phyloP scores from a whole-genome alignment of 352 stramenopile genomes.

The Phytophthora uliginosa region DNA sequence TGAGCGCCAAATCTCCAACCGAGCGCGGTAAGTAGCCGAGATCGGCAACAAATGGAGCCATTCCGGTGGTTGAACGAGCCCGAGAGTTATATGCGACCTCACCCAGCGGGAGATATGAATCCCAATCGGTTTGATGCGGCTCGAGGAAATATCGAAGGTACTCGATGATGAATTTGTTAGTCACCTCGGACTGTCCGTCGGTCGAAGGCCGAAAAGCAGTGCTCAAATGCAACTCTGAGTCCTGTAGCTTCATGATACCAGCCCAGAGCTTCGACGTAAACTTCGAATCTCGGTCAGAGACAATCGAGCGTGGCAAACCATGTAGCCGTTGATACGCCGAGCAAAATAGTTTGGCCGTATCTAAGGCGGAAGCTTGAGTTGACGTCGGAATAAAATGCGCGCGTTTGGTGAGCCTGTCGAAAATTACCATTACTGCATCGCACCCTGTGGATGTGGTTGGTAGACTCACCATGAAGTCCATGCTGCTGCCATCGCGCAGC shows the following conservation, averaged over 20 bases:
- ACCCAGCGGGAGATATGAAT: not conserved
- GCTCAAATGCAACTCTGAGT: not conserved
- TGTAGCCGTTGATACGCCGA: constrained; percentile 1
- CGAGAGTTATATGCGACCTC: constrained; percentile 21
- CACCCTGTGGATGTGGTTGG: not conserved
- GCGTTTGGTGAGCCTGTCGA: constrained; percentile 21
- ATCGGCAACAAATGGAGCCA: constrained; percentile 1
- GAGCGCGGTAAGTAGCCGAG: constrained; percentile 18
- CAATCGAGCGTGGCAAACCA: not conserved
- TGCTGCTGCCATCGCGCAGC: not conserved
- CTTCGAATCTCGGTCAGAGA: not conserved
- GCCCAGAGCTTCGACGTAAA: not conserved
- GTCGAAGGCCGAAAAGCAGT: not conserved
- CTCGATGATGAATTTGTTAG: not conserved
- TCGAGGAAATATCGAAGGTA: constrained; percentile 10
- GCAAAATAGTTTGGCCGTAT: constrained; percentile 8
- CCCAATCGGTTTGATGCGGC: constrained; percentile 9
- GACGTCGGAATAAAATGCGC: constrained; percentile 18
- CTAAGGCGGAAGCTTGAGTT: not conserved
- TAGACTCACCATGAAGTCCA: constrained; percentile 26
- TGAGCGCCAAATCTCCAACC: constrained; percentile 9
- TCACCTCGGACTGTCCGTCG: not conserved
- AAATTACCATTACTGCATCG: constrained; percentile 18
- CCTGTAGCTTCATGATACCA: not conserved
- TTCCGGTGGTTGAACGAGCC: constrained; percentile 5